Percentiles rank a stretch among this genome's conserved stretches.
Conservation (phyloP, 768 basidiomycete species). For the Strobilomyces confusus region DNA sequence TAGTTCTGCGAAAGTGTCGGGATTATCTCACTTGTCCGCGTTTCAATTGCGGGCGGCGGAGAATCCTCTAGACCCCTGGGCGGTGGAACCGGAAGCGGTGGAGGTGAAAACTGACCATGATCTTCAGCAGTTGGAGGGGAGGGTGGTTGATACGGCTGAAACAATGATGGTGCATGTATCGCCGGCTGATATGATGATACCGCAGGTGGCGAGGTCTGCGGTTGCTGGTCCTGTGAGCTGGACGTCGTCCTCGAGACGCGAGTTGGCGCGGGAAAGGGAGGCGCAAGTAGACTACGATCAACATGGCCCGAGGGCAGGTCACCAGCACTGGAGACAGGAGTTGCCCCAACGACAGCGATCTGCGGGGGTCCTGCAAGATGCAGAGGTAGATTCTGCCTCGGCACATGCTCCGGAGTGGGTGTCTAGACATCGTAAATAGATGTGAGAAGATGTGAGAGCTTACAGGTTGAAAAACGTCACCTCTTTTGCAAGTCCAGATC, state of each 20-base stretch:
- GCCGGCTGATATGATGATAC: conserved; percentile 15
- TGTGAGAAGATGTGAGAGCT: conserved; percentile 2
- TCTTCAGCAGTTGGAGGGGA: conserved; percentile 17
- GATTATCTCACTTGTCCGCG: conserved; percentile 26
- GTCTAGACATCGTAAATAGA: conserved; percentile 13
- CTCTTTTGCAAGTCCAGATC: conserved; percentile 22
- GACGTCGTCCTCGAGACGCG: conserved; percentile 23
- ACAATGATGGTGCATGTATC: conserved; percentile 21
- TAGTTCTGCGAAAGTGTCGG: conserved; percentile 15
- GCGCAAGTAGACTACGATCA: conserved; percentile 24
- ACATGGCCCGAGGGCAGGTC: conserved; percentile 25
- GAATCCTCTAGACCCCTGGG: conserved; percentile 24
- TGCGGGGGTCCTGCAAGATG: conserved; percentile 23
- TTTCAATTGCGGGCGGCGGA: conserved; percentile 19
- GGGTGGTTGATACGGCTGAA: conserved; percentile 22
- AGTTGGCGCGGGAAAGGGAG: conserved; percentile 27
- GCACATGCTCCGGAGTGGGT: conserved; percentile 18
- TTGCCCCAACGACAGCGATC: conserved; percentile 30
- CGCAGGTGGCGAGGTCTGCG: conserved; percentile 11
- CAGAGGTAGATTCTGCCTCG: conserved; percentile 8
- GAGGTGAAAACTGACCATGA: conserved; percentile 23
- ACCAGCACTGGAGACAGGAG: conserved; percentile 15
- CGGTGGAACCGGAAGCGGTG: conserved; percentile 28
- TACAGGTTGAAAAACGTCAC: conserved; percentile 9
- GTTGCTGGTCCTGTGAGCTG: conserved; percentile 19